phyloP scores from a whole-genome alignment of 2,329 filamentous ascomycete species.

The Didymosphaeria variabile region DNA sequence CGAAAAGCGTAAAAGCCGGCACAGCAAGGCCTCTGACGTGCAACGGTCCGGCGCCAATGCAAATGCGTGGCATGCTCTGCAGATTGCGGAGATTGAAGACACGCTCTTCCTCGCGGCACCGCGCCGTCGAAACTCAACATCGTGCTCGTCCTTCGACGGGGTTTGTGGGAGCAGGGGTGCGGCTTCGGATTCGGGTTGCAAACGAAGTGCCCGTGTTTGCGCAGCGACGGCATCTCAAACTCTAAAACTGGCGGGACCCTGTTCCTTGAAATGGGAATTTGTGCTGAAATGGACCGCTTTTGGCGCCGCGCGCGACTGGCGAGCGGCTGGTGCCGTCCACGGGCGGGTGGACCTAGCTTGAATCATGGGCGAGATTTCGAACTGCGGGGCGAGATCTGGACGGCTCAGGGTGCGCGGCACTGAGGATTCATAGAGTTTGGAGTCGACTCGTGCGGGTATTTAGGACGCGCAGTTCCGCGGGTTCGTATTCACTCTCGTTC shows the following conservation, averaged over 20 bases:
- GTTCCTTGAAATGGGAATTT: background rate
- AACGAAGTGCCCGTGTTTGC: background rate
- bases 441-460: background rate
- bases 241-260: background rate
- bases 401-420: background rate
- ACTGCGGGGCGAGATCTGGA: constrained; percentile 8
- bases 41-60: background rate
- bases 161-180: constrained; percentile 1
- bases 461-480: background rate
- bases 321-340: constrained; percentile 7
- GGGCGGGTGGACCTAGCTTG: background rate
- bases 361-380: constrained; percentile 11
- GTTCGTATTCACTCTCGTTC: background rate
- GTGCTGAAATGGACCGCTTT: background rate
- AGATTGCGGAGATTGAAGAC: constrained; percentile 6
- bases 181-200: constrained; percentile 8
- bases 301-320: background rate
- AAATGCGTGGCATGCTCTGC: background rate
- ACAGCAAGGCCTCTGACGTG: background rate
- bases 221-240: background rate
- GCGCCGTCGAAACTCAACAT: background rate
- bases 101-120: background rate
- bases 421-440: constrained; percentile 5
- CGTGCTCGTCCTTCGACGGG: background rate
- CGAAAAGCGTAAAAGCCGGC: background rate